Evolutionary conservation across 2,329 filamentous ascomycete species (phyloP), one percentile per base, ranked within the genome.

Genomic region (Neophaeococcomyces mojaviensis): DNA sequence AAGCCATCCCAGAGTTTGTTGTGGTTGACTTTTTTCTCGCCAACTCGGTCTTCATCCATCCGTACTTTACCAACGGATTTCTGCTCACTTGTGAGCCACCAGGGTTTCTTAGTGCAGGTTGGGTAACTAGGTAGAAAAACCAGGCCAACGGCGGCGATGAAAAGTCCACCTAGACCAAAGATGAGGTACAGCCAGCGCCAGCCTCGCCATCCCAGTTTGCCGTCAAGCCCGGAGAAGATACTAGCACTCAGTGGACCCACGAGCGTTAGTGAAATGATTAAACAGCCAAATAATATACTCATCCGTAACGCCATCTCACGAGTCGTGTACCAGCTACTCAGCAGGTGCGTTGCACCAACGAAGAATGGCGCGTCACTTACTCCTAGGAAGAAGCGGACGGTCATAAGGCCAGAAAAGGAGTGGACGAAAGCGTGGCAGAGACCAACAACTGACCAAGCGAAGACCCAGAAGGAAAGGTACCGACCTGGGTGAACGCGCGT

Each of bases 291-390:
- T 16, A 80, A 61, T 20, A 79, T 68, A 46, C 75, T 74, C 52
- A 77, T 78, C 7, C 50, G 47, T 44, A 65, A 64, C 12, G 73
- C 71, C 49, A 80, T 55, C 61, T 79, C 76, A 38, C 72, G 69
- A 34, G 78, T 70, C 1, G 79, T 83, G 61, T 84, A 84, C 73
- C 79, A 84, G 53, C 80, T 79, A 0, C 76, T 79, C 18, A 84
- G 67, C 35, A 82, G 76, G 32, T 82, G 67, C 9, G 82, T 67
- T 12, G 73, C 47, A 66, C 68, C 68, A 24, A 26, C 71, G 12
- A 42, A 66, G 59, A 82, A 82, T 0, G 66, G 66, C 1, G 60
- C 61, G 35, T 66, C 56, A 12, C 65, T 64, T 39, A 64, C 58
- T 20, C 62, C 62, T 1, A 72, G 61, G 33, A 70, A 60, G 46